Evolutionary conservation across 2,329 filamentous ascomycete species (phyloP).

Genomic region (Stagonosporopsis rhizophila): DNA sequence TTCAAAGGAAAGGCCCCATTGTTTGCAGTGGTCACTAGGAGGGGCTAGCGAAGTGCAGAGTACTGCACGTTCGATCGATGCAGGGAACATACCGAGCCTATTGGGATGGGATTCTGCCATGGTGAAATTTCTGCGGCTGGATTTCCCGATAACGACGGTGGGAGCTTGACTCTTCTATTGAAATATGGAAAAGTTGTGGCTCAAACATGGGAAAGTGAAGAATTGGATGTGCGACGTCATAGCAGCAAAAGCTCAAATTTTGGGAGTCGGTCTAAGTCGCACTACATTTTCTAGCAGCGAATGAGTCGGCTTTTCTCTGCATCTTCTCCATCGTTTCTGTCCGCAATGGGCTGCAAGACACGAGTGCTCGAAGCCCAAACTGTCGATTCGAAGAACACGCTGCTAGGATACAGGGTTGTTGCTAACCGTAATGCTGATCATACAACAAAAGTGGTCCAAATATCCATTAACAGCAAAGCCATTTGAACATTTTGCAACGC

Average conservation of each 20-base stretch:
- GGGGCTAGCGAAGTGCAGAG: not conserved
- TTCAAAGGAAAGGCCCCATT: constrained; percentile 1
- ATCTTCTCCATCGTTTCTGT: constrained; percentile 6
- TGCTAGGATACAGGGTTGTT: constrained; percentile 6
- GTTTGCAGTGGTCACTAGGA: constrained; percentile 1
- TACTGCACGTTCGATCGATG: not conserved
- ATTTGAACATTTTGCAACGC: not conserved
- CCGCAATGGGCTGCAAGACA: constrained; percentile 2
- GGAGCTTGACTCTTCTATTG: constrained; percentile 1
- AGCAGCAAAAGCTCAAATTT: constrained; percentile 15
- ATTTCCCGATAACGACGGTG: not conserved
- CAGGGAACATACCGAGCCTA: constrained; percentile 6
- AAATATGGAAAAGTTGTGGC: constrained; percentile 8
- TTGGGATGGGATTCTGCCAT: constrained; percentile 19
- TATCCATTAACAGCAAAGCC: not conserved
- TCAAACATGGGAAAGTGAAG: constrained; percentile 25
- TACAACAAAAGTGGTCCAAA: constrained; percentile 7
- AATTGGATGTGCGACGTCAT: constrained; percentile 37
- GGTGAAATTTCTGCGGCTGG: constrained; percentile 10
- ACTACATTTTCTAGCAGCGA: constrained; percentile 3
- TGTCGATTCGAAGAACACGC: not conserved
- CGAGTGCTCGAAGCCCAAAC: not conserved
- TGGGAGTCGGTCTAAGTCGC: constrained; percentile 17
- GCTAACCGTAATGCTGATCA: constrained; percentile 18
- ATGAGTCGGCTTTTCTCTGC: not conserved